Percentiles rank a stretch among this genome's conserved stretches.
phyloP scores from a whole-genome alignment of 2,329 filamentous ascomycete species.

The Trichoderma semiorbis region DNA sequence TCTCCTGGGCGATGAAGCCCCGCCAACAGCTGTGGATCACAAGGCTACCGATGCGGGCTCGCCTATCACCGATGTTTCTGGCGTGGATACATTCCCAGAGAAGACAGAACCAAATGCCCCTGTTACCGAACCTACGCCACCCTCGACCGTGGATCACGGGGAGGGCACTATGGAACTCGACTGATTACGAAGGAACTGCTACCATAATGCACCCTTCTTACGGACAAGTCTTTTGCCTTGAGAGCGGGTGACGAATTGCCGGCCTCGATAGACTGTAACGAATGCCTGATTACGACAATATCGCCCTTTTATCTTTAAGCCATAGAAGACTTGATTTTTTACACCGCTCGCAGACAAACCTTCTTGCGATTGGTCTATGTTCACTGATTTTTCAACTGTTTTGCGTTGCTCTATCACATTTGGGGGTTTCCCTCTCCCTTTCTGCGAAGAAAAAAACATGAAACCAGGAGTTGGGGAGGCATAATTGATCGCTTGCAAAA shows the following conservation, averaged over 20 bases:
- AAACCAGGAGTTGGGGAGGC: conserved; percentile 14
- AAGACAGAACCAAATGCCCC: conserved; percentile 31
- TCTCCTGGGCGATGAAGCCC: conserved; percentile 35
- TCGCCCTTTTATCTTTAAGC: not conserved
- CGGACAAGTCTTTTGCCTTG: not conserved
- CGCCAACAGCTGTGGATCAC: conserved; percentile 21
- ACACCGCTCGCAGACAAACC: not conserved
- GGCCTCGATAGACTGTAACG: conserved; percentile 18
- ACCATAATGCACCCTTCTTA: not conserved
- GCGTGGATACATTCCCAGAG: conserved; percentile 23
- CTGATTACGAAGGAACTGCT: conserved; percentile 20
- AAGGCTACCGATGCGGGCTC: conserved; percentile 25
- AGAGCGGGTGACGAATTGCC: not conserved
- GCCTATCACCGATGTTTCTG: conserved; percentile 27
- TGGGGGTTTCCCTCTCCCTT: not conserved
- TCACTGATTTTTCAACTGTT: not conserved
- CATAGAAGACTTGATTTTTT: conserved; percentile 7
- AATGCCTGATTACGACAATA: conserved; percentile 8
- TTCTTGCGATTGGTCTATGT: not conserved
- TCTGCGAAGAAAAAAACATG: not conserved
- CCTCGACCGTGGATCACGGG: conserved; percentile 38
- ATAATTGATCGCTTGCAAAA: conserved; percentile 11
- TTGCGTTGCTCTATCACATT: not conserved
- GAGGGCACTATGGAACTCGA: conserved; percentile 41
- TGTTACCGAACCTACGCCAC: conserved; percentile 39